phyloP scores from a whole-genome alignment of 208 protist genomes.

The Porcisia hertigi region DNA sequence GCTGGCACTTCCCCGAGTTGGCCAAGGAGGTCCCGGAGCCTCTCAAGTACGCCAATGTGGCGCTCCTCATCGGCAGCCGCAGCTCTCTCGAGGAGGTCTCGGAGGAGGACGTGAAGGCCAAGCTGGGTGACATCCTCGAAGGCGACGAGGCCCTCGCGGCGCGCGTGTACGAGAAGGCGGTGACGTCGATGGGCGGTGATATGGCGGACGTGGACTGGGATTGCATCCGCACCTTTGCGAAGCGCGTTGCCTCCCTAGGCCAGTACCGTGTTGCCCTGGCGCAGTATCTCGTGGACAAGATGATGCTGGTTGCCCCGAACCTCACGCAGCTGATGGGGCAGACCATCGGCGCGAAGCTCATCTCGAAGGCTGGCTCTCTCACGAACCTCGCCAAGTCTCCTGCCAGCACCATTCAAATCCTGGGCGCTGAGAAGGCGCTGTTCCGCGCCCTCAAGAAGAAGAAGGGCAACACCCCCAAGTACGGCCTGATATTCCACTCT shows the following conservation, averaged over 20 bases:
- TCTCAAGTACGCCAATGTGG: conserved; percentile 93
- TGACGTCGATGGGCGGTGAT: conserved; percentile 97
- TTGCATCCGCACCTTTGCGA: conserved; percentile 95
- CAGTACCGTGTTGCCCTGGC: conserved; percentile 92
- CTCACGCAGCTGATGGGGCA: conserved; percentile 98
- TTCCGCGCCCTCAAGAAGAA: conserved; percentile 99
- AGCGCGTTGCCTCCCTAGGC: conserved; percentile 93
- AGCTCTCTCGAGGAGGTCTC: conserved; percentile 71
- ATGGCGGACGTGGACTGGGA: conserved; percentile 97
- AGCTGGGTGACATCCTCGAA: conserved; percentile 85
- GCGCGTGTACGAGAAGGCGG: conserved; percentile 91
- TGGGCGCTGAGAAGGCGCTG: conserved; percentile 99
- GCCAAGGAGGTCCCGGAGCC: conserved; percentile 97
- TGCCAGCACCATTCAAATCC: conserved; percentile 99
- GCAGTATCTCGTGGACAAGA: conserved; percentile 97
- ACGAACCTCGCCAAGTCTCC: conserved; percentile 99
- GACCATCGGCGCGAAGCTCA: conserved; percentile 97
- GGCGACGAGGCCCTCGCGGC: conserved; percentile 81
- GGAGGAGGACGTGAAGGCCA: conserved; percentile 63
- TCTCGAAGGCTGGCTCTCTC: conserved; percentile 98
- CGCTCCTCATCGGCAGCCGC: conserved; percentile 88
- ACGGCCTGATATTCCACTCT: conserved; percentile 99
- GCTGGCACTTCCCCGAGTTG: conserved; percentile 99
- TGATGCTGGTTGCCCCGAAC: conserved; percentile 97
- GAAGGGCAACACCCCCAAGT: conserved; percentile 99